Percentiles rank a stretch among this genome's conserved stretches.
These are phyloP conservation scores for Drechslerella dactyloides DNA, from an alignment of 2,329 filamentous ascomycete species.

Conservation along the genomic window DNA sequence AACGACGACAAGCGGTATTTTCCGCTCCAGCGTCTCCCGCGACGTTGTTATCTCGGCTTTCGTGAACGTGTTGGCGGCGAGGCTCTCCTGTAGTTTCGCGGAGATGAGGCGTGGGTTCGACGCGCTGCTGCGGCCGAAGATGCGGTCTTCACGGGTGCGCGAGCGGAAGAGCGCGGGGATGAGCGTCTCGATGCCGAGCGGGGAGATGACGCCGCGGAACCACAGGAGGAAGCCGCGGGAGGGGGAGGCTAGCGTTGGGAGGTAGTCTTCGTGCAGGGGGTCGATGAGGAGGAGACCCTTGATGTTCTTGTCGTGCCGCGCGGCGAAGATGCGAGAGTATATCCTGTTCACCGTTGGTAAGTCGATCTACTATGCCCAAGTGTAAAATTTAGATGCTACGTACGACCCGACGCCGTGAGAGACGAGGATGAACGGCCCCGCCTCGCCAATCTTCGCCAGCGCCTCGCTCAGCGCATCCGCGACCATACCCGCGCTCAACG, in stretches of 20 bases:
- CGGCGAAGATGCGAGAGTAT: constrained; percentile 88
- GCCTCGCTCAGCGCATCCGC: constrained; percentile 87
- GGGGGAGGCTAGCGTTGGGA: constrained; percentile 71
- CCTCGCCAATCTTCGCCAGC: constrained; percentile 77
- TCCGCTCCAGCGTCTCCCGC: constrained; percentile 75
- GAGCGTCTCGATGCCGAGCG: constrained; percentile 81
- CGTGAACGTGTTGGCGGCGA: constrained; percentile 83
- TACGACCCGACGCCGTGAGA: constrained; percentile 74
- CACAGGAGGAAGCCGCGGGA: constrained; percentile 82
- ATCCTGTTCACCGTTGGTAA: constrained; percentile 66
- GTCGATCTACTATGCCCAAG: not conserved
- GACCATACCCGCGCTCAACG: constrained; percentile 91
- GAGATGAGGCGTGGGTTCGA: constrained; percentile 85
- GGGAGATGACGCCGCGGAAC: constrained; percentile 83
- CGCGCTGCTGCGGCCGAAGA: constrained; percentile 79
- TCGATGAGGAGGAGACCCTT: constrained; percentile 84
- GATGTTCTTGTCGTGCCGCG: constrained; percentile 76
- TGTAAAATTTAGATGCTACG: not conserved
- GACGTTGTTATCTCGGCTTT: constrained; percentile 81
- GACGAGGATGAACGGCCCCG: constrained; percentile 85
- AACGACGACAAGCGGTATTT: constrained; percentile 78
- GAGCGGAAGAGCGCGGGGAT: constrained; percentile 81
- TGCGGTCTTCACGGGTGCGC: constrained; percentile 78
- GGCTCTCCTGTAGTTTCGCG: constrained; percentile 87
- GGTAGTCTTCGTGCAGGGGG: constrained; percentile 83